Percentiles rank a stretch among this genome's conserved stretches.
These are phyloP conservation scores for Starmerella asiatica DNA, from an alignment of 805 yeast species.

Conservation along the genomic window DNA sequence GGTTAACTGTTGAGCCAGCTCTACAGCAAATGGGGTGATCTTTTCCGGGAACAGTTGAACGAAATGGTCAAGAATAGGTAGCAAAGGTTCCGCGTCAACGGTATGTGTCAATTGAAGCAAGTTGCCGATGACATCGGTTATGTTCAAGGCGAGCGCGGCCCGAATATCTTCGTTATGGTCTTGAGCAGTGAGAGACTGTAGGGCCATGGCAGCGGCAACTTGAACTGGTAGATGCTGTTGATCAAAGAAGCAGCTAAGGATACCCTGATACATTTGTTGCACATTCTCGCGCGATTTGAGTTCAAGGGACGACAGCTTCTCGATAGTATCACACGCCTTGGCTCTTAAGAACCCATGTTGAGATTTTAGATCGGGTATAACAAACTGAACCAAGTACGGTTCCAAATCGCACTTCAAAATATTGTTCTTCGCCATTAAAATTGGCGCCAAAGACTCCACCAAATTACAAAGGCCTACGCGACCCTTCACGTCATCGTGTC, in stretches of 20 bases:
- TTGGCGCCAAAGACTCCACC: slow-evolving; percentile 54
- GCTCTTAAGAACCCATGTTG: slow-evolving; percentile 58
- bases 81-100: slow-evolving; percentile 73
- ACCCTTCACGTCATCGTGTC: slow-evolving; percentile 36
- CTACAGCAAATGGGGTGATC: slow-evolving; percentile 80
- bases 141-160: slow-evolving; percentile 50
- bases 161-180: slow-evolving; percentile 32
- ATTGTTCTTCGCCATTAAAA: slow-evolving; percentile 34
- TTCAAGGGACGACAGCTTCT: slow-evolving; percentile 50
- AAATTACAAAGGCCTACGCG: slow-evolving; percentile 43
- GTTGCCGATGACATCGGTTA: slow-evolving; percentile 71
- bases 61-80: slow-evolving; percentile 89
- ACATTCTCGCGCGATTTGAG: slow-evolving; percentile 52
- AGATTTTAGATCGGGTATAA: slow-evolving; percentile 53
- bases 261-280: slow-evolving; percentile 37
- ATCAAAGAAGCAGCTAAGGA: slow-evolving; percentile 34
- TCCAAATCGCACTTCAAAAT: slow-evolving; percentile 25
- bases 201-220: slow-evolving; percentile 70
- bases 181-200: slow-evolving; percentile 61
- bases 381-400: slow-evolving; percentile 48
- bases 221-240: slow-evolving; percentile 49
- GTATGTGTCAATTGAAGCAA: slow-evolving; percentile 61
- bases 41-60: slow-evolving; percentile 81
- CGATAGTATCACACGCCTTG: slow-evolving; percentile 33
- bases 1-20: slow-evolving; percentile 41